Base-by-base conservation (phyloP, 1,284 basidiomycete species). In the Apiotrichum montevideense region DNA sequence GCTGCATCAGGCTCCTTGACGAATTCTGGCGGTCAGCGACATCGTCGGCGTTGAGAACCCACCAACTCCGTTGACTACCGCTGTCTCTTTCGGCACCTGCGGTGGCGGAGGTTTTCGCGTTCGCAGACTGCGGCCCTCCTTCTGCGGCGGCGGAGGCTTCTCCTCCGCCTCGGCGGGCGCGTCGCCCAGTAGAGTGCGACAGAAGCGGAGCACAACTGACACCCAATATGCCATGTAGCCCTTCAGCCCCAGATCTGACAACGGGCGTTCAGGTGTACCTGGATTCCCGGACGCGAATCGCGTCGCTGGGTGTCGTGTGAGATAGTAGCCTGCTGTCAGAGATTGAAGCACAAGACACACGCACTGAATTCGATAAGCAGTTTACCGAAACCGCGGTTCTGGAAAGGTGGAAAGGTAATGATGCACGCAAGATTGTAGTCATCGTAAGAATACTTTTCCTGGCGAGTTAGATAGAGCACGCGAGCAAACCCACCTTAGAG, bases 371-470 rank as follows among this genome's bases (percentile, higher is more conserved):
- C 95, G 68, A 98, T 98, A 81, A 98, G 83, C 41, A 98, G 83
- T 79, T 91, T 94, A 3, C 94, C 95, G 68, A 88, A 98, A 6
- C 92, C 88, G 66, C 86, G 84, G 62, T 86, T 83, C 72, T 98
- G 95, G 70, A 87, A 93, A 13, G 93, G 95, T 1, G 95, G 96
- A 54, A 98, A 84, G 3, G 90, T 91, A 62, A 98, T 86, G 66
- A 98, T 99, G 75, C 92, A 96, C 2, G 95, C 95, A 13, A 99
- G 82, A 69, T 98, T 99, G 78, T 94, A 97, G 66, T 94, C 90
- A 67, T 98, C 95, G 67, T 92, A 96, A 1, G 92, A 95, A 29
- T 88, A 72, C 73, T 98, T 98, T 77, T 98, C 95, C 89, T 94
- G 71, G n/a, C 4, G 10, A 15, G 37, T 54, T 7, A 37, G 40